phyloP scores from a whole-genome alignment of 164 flowering plant genomes.

The Stephania yunnanensis region DNA sequence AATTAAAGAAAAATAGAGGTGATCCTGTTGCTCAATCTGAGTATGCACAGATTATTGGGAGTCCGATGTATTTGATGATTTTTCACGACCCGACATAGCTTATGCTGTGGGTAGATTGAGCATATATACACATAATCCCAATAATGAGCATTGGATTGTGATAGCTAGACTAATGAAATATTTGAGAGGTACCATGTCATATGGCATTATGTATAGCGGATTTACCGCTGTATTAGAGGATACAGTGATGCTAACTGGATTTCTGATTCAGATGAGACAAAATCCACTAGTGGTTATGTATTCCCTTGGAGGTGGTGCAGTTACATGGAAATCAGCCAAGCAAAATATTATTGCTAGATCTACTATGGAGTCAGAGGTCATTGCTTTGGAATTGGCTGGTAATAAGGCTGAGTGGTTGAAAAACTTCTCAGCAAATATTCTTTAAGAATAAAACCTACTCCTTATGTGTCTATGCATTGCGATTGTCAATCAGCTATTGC shows the following conservation, averaged over 20 bases:
- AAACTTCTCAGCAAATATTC: neutral
- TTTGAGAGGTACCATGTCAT: too few species aligned
- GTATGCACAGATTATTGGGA: too few species aligned
- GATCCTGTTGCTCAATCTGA: too few species aligned
- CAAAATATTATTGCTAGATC: neutral
- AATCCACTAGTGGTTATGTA: neutral
- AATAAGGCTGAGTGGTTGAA: too few species aligned
- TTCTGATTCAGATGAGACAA: neutral
- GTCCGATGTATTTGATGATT: neutral
- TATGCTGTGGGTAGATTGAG: neutral
- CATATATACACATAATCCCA: neutral
- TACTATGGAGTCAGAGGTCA: too few species aligned
- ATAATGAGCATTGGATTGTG: neutral
- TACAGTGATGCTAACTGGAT: slow-evolving; percentile 6
- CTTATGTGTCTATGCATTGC: neutral
- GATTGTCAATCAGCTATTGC: neutral
- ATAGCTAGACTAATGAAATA: too few species aligned
- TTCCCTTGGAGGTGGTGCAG: neutral
- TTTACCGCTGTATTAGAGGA: neutral
- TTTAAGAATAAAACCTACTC: neutral
- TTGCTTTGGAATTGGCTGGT: too few species aligned
- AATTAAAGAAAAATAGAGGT: too few species aligned
- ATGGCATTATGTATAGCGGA: neutral
- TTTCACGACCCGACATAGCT: neutral
- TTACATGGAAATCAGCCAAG: neutral